Conservation (phyloP, 225 moss, liverwort and hornwort species). For the Asterella californica region DNA sequence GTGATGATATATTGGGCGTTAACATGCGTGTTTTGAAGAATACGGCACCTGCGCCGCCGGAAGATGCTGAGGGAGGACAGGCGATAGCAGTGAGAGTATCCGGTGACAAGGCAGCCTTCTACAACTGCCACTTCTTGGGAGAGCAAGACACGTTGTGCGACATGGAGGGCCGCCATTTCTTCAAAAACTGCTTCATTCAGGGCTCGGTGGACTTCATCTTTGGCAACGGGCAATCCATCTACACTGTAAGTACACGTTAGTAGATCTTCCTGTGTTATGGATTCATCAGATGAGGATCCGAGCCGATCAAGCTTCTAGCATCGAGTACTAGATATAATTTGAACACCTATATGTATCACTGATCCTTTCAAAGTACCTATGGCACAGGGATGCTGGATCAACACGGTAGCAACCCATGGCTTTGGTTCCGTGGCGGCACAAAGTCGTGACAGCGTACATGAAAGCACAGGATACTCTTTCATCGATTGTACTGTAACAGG, state of each 20-base stretch:
- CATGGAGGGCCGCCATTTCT: slow-evolving; percentile 39
- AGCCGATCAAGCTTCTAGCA: too few species aligned
- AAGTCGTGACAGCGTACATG: slow-evolving; percentile 16
- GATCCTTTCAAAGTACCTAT: too few species aligned
- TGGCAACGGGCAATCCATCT: slow-evolving; percentile 40
- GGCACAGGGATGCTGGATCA: slow-evolving; percentile 27
- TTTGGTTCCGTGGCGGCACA: slow-evolving; percentile 32
- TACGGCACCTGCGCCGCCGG: slow-evolving; percentile 30
- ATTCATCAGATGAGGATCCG: too few species aligned
- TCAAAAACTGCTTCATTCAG: slow-evolving; percentile 39
- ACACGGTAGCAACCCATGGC: slow-evolving; percentile 21
- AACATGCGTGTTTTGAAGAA: slow-evolving; percentile 35
- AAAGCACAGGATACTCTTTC: slow-evolving; percentile 35
- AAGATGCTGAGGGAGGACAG: slow-evolving; percentile 27
- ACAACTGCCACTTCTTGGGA: slow-evolving; percentile 31
- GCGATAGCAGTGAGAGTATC: slow-evolving; percentile 33
- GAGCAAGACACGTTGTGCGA: slow-evolving; percentile 46
- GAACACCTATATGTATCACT: too few species aligned
- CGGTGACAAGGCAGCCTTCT: slow-evolving; percentile 45
- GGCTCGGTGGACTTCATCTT: slow-evolving; percentile 43
- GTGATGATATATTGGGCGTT: too few species aligned
- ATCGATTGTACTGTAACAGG: slow-evolving; percentile 32
- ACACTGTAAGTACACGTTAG: slow-evolving; percentile 19
- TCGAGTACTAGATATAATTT: too few species aligned
- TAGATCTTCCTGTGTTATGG: too few species aligned